A percentile compares a stretch with the other conserved stretches of the same genome.
phyloP scores from a whole-genome alignment of 805 yeast species.

The Phaffomyces thermotolerans region DNA sequence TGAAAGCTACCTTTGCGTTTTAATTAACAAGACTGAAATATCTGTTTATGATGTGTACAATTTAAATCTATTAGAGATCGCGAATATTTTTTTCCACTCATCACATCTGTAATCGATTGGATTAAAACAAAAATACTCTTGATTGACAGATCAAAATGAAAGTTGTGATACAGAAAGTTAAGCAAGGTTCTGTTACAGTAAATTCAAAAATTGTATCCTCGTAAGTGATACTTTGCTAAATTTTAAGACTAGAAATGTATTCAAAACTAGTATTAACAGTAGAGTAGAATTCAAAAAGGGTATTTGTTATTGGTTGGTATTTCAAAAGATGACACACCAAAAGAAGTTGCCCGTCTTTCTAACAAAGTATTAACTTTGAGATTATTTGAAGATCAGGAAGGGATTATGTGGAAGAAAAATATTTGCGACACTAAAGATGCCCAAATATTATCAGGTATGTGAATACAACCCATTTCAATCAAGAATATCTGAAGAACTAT shows the following conservation, averaged over 20 bases:
- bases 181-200: slow-evolving; percentile 83
- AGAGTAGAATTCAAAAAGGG: slow-evolving; percentile 54
- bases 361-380: slow-evolving; percentile 59
- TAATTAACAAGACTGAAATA: no score
- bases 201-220: slow-evolving; percentile 61
- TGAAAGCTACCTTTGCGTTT: no score
- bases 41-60: no score
- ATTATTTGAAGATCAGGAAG: slow-evolving; percentile 67
- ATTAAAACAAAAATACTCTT: no score
- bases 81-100: no score
- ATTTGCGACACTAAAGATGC: slow-evolving; percentile 61
- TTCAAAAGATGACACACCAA: slow-evolving; percentile 65
- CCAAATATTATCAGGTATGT: slow-evolving; percentile 57
- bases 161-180: slow-evolving; percentile 86
- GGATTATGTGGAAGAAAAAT: slow-evolving; percentile 70
- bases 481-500: not conserved
- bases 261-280: not conserved
- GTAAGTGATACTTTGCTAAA: slow-evolving; percentile 24
- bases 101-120: no score
- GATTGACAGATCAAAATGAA: slow-evolving; percentile 44
- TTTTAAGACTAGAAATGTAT: not conserved
- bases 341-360: slow-evolving; percentile 64
- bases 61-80: no score
- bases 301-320: slow-evolving; percentile 81
- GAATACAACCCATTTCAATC: slow-evolving; percentile 30